phyloP scores from a whole-genome alignment of 176 grass and related monocot species.

The Oryza coarctata region DNA sequence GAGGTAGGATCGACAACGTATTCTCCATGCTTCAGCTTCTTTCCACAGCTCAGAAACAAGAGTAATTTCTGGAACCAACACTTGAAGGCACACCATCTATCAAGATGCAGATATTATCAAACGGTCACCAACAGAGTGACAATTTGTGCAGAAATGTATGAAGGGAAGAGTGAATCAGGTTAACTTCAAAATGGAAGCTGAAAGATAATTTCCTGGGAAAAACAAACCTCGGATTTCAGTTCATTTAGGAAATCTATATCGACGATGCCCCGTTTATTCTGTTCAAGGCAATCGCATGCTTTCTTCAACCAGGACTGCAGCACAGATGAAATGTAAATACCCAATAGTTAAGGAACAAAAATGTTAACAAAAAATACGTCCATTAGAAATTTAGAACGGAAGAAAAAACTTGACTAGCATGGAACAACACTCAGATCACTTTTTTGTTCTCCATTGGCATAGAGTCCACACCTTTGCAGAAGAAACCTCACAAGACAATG shows the following conservation, averaged over 20 bases:
- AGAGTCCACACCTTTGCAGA: constrained; percentile 66
- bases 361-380: background rate
- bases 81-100: constrained; percentile 65
- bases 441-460: background rate
- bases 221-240: constrained; percentile 73
- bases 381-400: background rate
- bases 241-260: constrained; percentile 62
- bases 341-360: constrained; percentile 16
- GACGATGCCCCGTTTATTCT: constrained; percentile 40
- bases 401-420: background rate
- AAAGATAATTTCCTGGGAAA: constrained; percentile 5
- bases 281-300: constrained; percentile 50
- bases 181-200: constrained; percentile 30
- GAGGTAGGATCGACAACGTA: constrained; percentile 64
- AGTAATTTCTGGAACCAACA: constrained; percentile 62
- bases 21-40: constrained; percentile 81
- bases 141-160: constrained; percentile 34
- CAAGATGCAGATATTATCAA: constrained; percentile 44
- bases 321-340: constrained; percentile 31
- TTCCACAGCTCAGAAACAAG: constrained; percentile 61
- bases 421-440: constrained; percentile 22
- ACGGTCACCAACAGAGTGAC: background rate
- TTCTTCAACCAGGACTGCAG: constrained; percentile 71
- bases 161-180: constrained; percentile 25
- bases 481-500: constrained; percentile 60